phyloP scores from a whole-genome alignment of 1,284 basidiomycete genomes.

The Tilletiopsis washingtonensis region DNA sequence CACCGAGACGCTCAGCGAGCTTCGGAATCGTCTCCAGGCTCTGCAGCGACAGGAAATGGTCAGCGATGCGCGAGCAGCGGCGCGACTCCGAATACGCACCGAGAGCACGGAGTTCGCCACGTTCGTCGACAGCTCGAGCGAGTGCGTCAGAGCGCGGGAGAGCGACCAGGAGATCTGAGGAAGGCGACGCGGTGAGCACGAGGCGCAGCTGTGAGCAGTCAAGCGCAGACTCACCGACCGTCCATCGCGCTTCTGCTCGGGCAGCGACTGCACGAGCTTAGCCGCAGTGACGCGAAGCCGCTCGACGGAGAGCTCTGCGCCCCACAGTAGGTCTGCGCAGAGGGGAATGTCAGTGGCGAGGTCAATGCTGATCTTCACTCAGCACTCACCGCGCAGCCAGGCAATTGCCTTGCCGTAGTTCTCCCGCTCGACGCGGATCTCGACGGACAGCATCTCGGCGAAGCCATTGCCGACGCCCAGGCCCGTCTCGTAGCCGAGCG shows the following conservation, averaged over 20 bases:
- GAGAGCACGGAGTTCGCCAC: conserved; percentile 65
- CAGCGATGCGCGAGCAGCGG: too few relatives aligned
- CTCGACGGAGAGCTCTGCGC: conserved; percentile 72
- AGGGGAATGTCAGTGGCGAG: too few relatives aligned
- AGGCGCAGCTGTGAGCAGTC: too few relatives aligned
- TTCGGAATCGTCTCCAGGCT: conserved; percentile 73
- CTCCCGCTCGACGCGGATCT: conserved; percentile 67
- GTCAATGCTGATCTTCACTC: too few relatives aligned
- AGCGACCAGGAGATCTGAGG: conserved; percentile 70
- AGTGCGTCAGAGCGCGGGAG: conserved; percentile 62
- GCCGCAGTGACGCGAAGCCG: conserved; percentile 79
- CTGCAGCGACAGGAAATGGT: too few relatives aligned
- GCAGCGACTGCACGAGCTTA: conserved; percentile 85
- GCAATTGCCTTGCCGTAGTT: conserved; percentile 73
- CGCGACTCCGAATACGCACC: too few relatives aligned
- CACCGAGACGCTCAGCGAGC: conserved; percentile 60
- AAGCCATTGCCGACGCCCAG: conserved; percentile 60
- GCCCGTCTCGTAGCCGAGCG: conserved; percentile 72
- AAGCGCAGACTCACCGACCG: too few relatives aligned
- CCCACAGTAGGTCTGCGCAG: conserved; percentile 82
- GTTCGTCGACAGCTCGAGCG: conserved; percentile 63
- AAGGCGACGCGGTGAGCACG: too few relatives aligned
- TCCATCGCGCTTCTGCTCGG: conserved; percentile 85
- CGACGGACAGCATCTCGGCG: conserved; percentile 65
- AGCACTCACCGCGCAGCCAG: conserved; percentile 85